phyloP scores from a whole-genome alignment of 768 basidiomycete species.

The Gloeostereum incarnatum region DNA sequence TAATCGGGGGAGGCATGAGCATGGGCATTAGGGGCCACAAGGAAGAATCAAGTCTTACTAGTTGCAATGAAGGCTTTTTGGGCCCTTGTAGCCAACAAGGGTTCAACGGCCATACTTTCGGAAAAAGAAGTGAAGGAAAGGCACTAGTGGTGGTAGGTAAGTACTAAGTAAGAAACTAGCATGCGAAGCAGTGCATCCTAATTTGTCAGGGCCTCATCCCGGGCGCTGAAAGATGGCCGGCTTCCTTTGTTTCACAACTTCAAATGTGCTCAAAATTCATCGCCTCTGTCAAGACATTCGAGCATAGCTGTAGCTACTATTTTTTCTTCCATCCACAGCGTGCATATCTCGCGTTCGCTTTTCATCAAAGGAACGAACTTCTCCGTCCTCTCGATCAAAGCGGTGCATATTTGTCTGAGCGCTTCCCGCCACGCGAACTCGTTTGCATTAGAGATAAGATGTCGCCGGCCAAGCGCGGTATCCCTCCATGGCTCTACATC shows the following conservation, averaged over 20 bases:
- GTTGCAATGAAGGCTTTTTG: constrained; percentile 66
- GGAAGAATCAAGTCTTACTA: constrained; percentile 32
- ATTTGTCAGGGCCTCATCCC: neutral
- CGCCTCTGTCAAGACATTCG: constrained; percentile 33
- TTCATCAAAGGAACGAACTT: constrained; percentile 12
- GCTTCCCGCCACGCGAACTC: constrained; percentile 37
- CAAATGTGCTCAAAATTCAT: constrained; percentile 36
- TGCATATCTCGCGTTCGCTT: constrained; percentile 27
- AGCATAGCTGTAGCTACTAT: constrained; percentile 39
- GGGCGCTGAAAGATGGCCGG: neutral
- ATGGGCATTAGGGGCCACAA: constrained; percentile 3
- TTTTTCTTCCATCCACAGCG: constrained; percentile 55
- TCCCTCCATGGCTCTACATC: constrained; percentile 42
- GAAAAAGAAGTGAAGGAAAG: constrained; percentile 7
- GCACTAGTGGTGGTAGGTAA: constrained; percentile 1
- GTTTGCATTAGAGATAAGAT: constrained; percentile 36
- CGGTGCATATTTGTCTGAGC: constrained; percentile 28
- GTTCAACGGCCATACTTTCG: constrained; percentile 56
- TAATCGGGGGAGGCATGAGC: constrained; percentile 14
- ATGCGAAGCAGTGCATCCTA: neutral
- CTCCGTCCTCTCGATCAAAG: constrained; percentile 23
- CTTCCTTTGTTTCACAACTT: neutral
- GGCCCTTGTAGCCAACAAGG: constrained; percentile 61
- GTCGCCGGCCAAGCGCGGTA: constrained; percentile 35
- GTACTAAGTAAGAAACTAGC: neutral